Base-by-base conservation (phyloP, 2,329 filamentous ascomycete genomes). In the Chaetomium olivaceum region DNA sequence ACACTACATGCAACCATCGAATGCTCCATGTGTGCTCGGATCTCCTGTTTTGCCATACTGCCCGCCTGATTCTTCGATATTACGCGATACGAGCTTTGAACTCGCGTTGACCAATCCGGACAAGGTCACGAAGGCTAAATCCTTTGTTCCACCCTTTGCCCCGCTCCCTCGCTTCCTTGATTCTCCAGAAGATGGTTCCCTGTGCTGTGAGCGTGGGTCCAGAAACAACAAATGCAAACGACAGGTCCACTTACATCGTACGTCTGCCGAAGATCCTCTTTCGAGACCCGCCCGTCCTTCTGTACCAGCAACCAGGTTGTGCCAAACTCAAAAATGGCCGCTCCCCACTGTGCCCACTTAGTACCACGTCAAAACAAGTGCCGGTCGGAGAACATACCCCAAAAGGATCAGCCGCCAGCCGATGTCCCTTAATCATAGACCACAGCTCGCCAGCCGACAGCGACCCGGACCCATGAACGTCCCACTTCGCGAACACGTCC, bases 241-340 rank as follows among this genome's bases (percentile, higher is more conserved):
- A n/a, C n/a, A n/a, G n/a, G 33, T 2, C 14, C 8, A 64, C 71
- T 67, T 36, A 70, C 70, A 67, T 72, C 71, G 31, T 71, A 72
- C 1, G 64, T 67, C 54, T 67, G 63, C 9, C 71, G 66, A 19
- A 72, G 56, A 51, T 88, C 85, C 55, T 88, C 84, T 74, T 88
- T 88, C 71, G 75, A 79, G 75, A 87, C 80, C 59, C 77, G 76
- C 0, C 85, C 85, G 71, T 88, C 83, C 50, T 80, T 78, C 0
- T 85, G 84, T 81, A 86, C 74, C 54, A 88, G 75, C 19, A 86
- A 70, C 64, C 83, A 85, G 0, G 82, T 82, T 0, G 82, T 82
- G 2, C 79, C 70, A 79, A 80, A 80, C 78, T 71, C 64, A 57
- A 69, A 70, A 12, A 71, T 54, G 0, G 66, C 58, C 7, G 64